phyloP scores from a whole-genome alignment of 2,329 filamentous ascomycete species.

The Keithomyces neogunnii region DNA sequence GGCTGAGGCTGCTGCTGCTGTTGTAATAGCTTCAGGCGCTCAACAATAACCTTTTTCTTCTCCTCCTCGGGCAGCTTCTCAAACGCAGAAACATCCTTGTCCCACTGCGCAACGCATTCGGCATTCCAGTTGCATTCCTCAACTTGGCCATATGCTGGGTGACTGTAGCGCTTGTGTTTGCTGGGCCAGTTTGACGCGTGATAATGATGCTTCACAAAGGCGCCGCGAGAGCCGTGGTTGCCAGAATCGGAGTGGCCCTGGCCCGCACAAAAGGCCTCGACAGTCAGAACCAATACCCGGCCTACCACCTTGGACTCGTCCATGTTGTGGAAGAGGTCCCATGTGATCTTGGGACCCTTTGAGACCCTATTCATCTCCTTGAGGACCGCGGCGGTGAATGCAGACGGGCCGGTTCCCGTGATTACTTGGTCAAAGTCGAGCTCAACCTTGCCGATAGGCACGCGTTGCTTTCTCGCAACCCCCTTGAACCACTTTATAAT shows the following conservation, averaged over 20 bases:
- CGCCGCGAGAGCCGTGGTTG: conserved; percentile 56
- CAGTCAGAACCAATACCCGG: conserved; percentile 57
- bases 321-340: conserved; percentile 58
- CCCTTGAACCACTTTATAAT: conserved; percentile 58
- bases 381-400: conserved; percentile 58
- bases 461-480: conserved; percentile 49
- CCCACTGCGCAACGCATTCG: conserved; percentile 58
- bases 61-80: conserved; percentile 50
- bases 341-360: conserved; percentile 37
- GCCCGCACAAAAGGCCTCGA: conserved; percentile 64
- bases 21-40: conserved; percentile 12
- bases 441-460: conserved; percentile 50
- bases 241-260: conserved; percentile 67
- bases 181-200: conserved; percentile 67
- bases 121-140: conserved; percentile 63
- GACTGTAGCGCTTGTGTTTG: conserved; percentile 55
- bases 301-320: conserved; percentile 57
- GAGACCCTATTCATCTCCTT: conserved; percentile 48
- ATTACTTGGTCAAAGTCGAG: conserved; percentile 67
- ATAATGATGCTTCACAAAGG: conserved; percentile 66
- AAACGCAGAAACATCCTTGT: conserved; percentile 53
- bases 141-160: conserved; percentile 62
- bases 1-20: not conserved
- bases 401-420: conserved; percentile 62
- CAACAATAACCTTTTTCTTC: conserved; percentile 40